These are phyloP conservation scores for Aspergillus calidoustus DNA, from an alignment of 2,329 filamentous ascomycete species.

Conservation along the genomic window DNA sequence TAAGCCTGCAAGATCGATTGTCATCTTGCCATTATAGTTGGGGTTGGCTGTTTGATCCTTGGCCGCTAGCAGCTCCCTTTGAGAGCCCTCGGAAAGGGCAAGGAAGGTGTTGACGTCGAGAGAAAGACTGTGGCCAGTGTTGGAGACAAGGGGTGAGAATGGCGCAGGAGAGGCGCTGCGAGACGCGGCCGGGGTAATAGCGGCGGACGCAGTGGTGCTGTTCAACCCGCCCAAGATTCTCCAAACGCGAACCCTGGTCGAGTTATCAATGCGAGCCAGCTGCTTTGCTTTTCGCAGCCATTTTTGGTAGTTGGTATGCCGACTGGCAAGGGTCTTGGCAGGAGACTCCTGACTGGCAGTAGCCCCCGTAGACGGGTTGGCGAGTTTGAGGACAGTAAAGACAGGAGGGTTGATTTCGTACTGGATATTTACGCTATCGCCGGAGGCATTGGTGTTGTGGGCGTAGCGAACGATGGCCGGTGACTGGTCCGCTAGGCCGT, in stretches of 20 bases:
- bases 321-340: constrained; percentile 71
- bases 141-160: constrained; percentile 46
- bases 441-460: constrained; percentile 70
- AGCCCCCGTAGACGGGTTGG: constrained; percentile 60
- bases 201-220: constrained; percentile 49
- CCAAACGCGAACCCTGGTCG: constrained; percentile 79
- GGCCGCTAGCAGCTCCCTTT: constrained; percentile 65
- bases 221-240: constrained; percentile 57
- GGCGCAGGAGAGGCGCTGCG: constrained; percentile 51
- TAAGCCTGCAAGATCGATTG: constrained; percentile 69
- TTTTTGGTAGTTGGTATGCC: constrained; percentile 69
- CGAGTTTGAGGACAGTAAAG: constrained; percentile 81
- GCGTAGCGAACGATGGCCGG: constrained; percentile 75
- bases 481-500: constrained; percentile 73
- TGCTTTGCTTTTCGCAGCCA: constrained; percentile 78
- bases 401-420: constrained; percentile 86
- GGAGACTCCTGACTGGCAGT: constrained; percentile 65
- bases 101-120: constrained; percentile 68
- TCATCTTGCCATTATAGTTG: constrained; percentile 77
- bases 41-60: constrained; percentile 73
- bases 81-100: constrained; percentile 63
- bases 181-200: constrained; percentile 50
- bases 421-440: constrained; percentile 68
- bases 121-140: constrained; percentile 56
- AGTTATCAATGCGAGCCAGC: constrained; percentile 67